phyloP scores from a whole-genome alignment of 441 rosid genomes.

The Monsonia emarginata region DNA sequence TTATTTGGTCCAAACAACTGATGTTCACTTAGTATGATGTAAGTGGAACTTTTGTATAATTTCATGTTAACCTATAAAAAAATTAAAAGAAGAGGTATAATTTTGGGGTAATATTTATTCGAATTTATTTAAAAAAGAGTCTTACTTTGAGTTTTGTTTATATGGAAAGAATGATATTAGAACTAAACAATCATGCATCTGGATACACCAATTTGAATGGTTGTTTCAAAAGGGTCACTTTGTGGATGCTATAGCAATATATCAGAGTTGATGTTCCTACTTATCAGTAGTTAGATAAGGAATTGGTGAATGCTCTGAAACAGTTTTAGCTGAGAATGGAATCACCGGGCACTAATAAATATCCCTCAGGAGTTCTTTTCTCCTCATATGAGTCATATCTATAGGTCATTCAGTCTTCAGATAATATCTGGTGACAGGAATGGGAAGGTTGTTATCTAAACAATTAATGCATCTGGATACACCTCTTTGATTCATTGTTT shows the following conservation, averaged over 20 bases:
- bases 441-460: neutral
- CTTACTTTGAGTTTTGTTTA: neutral
- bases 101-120: neutral
- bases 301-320: conserved; percentile 25
- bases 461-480: conserved; percentile 66
- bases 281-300: conserved; percentile 23
- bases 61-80: neutral
- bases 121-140: too few relatives aligned
- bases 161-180: neutral
- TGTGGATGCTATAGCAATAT: conserved; percentile 28
- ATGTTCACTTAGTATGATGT: conserved; percentile 1
- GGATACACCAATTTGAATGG: conserved; percentile 21
- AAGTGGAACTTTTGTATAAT: neutral
- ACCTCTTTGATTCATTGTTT: conserved; percentile 56
- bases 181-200: conserved; percentile 14
- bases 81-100: neutral
- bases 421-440: conserved; percentile 5
- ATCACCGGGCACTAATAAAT: neutral
- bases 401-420: neutral
- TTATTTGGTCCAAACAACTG: neutral
- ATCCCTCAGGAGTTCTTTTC: neutral
- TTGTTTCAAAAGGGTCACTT: conserved; percentile 25
- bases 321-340: conserved; percentile 4
- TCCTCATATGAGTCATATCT: too few relatives aligned
- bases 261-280: conserved; percentile 28